Percentiles rank a stretch among this genome's conserved stretches.
Conservation (phyloP, 139 green algal genomes). For the Chlamydomonas applanata region DNA sequence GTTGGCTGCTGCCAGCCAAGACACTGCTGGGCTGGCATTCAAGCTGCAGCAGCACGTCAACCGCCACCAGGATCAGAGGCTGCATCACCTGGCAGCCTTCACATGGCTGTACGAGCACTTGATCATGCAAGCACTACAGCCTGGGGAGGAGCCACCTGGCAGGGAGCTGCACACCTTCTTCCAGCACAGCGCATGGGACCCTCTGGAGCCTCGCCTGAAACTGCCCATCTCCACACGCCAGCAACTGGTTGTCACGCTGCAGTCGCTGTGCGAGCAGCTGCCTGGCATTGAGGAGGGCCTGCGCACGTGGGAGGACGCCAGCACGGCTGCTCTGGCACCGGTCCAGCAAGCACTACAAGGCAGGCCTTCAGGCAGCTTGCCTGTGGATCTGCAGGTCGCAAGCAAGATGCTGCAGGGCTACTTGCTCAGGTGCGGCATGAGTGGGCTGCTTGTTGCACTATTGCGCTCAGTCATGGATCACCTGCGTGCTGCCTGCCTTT, state of each 20-base stretch:
- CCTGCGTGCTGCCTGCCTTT: too few relatives aligned
- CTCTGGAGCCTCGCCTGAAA: slow-evolving; percentile 16
- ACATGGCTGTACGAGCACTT: slow-evolving; percentile 43
- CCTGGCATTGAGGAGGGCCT: slow-evolving; percentile 7
- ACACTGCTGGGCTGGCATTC: too few relatives aligned
- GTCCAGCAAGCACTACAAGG: slow-evolving; percentile 2
- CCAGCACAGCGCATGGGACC: slow-evolving; percentile 10
- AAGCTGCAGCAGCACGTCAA: slow-evolving; percentile 5
- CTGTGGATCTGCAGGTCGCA: too few relatives aligned
- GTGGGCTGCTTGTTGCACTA: too few relatives aligned
- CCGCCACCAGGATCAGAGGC: slow-evolving; percentile 28
- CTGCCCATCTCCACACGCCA: background rate
- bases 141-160: background rate
- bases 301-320: slow-evolving; percentile 7
- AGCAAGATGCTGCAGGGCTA: too few relatives aligned
- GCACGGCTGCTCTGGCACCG: background rate
- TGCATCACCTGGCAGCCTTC: slow-evolving; percentile 40
- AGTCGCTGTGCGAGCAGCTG: slow-evolving; percentile 1
- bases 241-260: slow-evolving; percentile 10
- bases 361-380: too few relatives aligned
- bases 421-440: too few relatives aligned
- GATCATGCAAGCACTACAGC: slow-evolving; percentile 13
- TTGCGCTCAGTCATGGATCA: too few relatives aligned
- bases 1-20: too few relatives aligned
- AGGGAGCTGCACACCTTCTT: slow-evolving; percentile 12